These are phyloP conservation scores for Blastomyces silverae DNA, from an alignment of 2,329 filamentous ascomycete genomes.

Conservation along the genomic window DNA sequence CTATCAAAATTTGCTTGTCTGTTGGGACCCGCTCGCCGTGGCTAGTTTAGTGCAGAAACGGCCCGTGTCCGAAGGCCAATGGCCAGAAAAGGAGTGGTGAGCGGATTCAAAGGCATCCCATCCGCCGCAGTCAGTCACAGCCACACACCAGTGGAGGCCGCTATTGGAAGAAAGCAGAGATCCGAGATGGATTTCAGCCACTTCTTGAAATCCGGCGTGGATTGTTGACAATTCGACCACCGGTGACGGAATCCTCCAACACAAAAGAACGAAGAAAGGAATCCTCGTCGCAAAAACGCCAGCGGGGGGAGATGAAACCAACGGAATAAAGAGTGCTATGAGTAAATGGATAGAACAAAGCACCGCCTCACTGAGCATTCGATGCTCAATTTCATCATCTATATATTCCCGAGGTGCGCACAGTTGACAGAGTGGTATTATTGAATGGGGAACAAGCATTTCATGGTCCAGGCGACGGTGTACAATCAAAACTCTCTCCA, in stretches of 20 bases:
- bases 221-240: neutral
- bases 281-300: neutral
- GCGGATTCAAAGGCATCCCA: neutral
- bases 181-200: conserved; percentile 7
- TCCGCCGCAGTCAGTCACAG: neutral
- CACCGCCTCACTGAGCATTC: conserved; percentile 11
- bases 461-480: neutral
- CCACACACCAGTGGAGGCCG: neutral
- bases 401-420: neutral
- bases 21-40: conserved; percentile 2
- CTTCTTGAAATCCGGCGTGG: conserved; percentile 4
- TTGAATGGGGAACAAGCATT: neutral
- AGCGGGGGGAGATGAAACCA: neutral
- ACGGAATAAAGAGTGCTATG: neutral
- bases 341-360: conserved; percentile 10
- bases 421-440: neutral
- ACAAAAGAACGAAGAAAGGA: neutral
- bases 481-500: neutral
- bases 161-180: neutral
- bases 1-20: neutral
- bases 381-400: neutral
- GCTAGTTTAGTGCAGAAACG: conserved; percentile 2
- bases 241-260: neutral
- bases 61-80: no score
- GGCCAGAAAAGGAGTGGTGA: neutral